Evolutionary conservation across 2,329 filamentous ascomycete species (phyloP), one percentile per base, ranked within the genome.

Genomic region (Pseudophaeomoniella oleicola): DNA sequence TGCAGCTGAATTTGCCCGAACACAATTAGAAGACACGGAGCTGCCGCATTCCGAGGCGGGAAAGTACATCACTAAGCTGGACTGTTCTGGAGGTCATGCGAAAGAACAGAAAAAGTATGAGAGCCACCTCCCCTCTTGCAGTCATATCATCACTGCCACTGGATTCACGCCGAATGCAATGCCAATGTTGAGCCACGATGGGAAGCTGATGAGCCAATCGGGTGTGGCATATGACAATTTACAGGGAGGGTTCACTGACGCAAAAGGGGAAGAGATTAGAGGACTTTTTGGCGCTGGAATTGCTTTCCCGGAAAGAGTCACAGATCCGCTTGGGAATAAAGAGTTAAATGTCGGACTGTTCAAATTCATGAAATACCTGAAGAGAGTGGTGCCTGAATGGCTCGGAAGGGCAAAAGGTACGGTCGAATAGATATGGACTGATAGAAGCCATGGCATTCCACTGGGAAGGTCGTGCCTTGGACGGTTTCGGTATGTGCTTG

Each of bases 351-450:
- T 78, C 35, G 75, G 75, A 0, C 67, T 78, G 48, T 75, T 63
- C 49, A 78, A 79, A 54, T 78, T 79, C 44, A 77, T 78, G 72
- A 72, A 65, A 33, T 77, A 69, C 45, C 52, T 74, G 37, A 69
- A 70, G 53, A 63, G 59, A 41, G 71, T 73, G 3, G 57, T 62
- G 14, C 69, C 68, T 12, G 52, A 57, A 13, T 77, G 72, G 72
- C 6, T 27, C n/a, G 22, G n/a, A n/a, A 27, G n/a, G n/a, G n/a
- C n/a, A n/a, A n/a, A n/a, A n/a, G n/a, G n/a, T n/a, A n/a, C n/a
- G n/a, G n/a, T n/a, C n/a, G n/a, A n/a, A n/a, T n/a, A n/a, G n/a
- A n/a, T n/a, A n/a, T n/a, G n/a, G n/a, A n/a, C n/a, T n/a, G n/a
- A n/a, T n/a, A n/a, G n/a, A n/a, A n/a, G n/a, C n/a, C n/a, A n/a